Conservation (phyloP, 2,329 filamentous ascomycete species). For the Aspergillus felis region DNA sequence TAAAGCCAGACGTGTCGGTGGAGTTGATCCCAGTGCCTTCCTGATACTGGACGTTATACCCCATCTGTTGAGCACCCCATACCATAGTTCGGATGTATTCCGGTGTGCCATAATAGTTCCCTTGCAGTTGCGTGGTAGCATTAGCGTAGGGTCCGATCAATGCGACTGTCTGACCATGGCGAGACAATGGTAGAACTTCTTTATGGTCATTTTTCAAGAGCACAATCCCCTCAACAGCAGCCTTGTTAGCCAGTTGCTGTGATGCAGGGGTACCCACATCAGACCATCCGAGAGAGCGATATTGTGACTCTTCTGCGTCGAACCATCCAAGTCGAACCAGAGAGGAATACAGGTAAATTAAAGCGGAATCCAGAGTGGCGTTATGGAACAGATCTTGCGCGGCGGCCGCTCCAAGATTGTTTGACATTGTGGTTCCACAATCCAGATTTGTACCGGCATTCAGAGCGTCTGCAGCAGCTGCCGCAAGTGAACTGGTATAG, state of each 20-base stretch:
- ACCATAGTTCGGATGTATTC: constrained; percentile 30
- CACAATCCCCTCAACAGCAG: constrained; percentile 42
- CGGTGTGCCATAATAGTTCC: constrained; percentile 53
- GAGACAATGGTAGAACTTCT: constrained; percentile 37
- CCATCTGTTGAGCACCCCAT: constrained; percentile 44
- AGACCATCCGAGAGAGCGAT: constrained; percentile 47
- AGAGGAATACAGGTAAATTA: constrained; percentile 44
- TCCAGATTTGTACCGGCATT: constrained; percentile 50
- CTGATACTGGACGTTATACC: constrained; percentile 43
- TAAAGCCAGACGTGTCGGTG: constrained; percentile 22
- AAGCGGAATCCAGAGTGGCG: constrained; percentile 40
- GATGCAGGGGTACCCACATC: constrained; percentile 53
- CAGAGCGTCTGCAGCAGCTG: constrained; percentile 43
- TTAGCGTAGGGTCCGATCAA: constrained; percentile 56
- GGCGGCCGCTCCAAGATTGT: constrained; percentile 35
- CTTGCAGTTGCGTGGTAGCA: constrained; percentile 52
- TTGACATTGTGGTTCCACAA: constrained; percentile 44
- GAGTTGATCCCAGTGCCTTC: constrained; percentile 16
- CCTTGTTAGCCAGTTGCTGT: constrained; percentile 50
- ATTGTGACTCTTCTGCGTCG: constrained; percentile 38
- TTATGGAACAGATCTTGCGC: constrained; percentile 40
- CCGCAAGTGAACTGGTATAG: constrained; percentile 39
- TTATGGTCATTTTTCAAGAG: constrained; percentile 47
- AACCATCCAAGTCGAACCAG: constrained; percentile 49
- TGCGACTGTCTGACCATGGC: constrained; percentile 38